Base-by-base conservation (phyloP, 176 grass and related monocot species). In the Triticum timopheevii region DNA sequence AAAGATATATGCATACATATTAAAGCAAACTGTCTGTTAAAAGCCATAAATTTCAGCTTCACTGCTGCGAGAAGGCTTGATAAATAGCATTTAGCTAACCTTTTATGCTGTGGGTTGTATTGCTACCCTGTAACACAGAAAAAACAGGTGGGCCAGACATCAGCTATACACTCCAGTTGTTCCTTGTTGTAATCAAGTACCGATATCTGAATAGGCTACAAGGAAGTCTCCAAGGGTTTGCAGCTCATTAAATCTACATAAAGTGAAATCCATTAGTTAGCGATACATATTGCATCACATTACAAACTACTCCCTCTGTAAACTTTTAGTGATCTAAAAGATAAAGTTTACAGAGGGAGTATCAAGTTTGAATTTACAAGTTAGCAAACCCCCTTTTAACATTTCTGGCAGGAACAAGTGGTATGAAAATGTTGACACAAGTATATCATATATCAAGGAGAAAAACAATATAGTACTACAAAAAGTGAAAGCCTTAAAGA, bases 31-130 rank as follows among this genome's bases (percentile, higher is more conserved):
- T 80, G 65, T 89, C 63, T 64, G 28, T 8, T 3, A 24, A 75
- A 73, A 47, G 1, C 61, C 68, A 75, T n/a, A 81, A 66, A 25
- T 80, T 73, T 61, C 34, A 85, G 15, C 6, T 81, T 65, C 45
- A 69, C 25, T 76, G 36, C 33, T 20, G 61, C 35, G 47, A 76
- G 28, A 67, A 76, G 45, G 17, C 50, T 85, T 2, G 20, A n/a
- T 81, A 85, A 35, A 80, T 67, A 80, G 4, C 69, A 85, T 31
- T 50, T 85, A 75, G n/a, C 82, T 80, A 85, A 81, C 77, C 59
- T 68, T 58, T 67, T 80, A 52, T 39, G 44, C 1, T 81, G 75
- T 83, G 67, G 61, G 69, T 59, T 88, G 36, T 35, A 77, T 70
- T 69, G 71, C 19, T 42, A 24, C 47, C 31, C 59, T 85, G 31